Conservation (phyloP, 768 basidiomycete species). For the Nidularia sp. region DNA sequence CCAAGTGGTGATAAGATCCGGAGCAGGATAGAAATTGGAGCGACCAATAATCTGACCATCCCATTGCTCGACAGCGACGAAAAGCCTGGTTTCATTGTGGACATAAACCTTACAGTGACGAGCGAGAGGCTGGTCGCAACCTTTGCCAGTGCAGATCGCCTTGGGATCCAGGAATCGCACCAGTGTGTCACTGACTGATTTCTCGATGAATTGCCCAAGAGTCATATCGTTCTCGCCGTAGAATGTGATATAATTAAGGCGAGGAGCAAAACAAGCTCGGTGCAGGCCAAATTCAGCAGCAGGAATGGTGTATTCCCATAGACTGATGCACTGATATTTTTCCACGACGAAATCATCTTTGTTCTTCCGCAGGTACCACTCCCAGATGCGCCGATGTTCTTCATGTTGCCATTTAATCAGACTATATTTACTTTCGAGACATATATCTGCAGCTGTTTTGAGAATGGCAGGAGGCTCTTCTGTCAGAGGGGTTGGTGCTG, state of each 20-base stretch:
- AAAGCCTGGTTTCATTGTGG: conserved; percentile 80
- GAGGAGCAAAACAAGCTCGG: conserved; percentile 76
- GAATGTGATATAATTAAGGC: conserved; percentile 72
- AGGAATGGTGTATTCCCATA: conserved; percentile 80
- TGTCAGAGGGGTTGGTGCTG: conserved; percentile 5
- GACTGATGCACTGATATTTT: conserved; percentile 85
- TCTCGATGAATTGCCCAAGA: conserved; percentile 90
- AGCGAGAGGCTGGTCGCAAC: conserved; percentile 75
- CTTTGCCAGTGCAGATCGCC: conserved; percentile 78
- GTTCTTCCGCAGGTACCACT: conserved; percentile 91
- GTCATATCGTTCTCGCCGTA: conserved; percentile 93
- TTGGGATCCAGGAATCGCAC: conserved; percentile 68
- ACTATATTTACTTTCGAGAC: conserved; percentile 66
- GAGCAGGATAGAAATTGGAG: conserved; percentile 48
- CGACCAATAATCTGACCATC: conserved; percentile 69
- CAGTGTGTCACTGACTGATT: conserved; percentile 63
- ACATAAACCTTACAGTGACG: conserved; percentile 89
- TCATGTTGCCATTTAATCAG: conserved; percentile 77
- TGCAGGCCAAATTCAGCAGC: conserved; percentile 61
- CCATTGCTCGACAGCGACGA: conserved; percentile 88
- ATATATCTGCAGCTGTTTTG: conserved; percentile 67
- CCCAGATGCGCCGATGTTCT: conserved; percentile 89
- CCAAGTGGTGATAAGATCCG: conserved; percentile 87
- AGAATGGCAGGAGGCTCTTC: conserved; percentile 28
- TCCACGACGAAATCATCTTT: conserved; percentile 84